phyloP scores from a whole-genome alignment of 2,329 filamentous ascomycete genomes.

The Calonectria leucothoes region DNA sequence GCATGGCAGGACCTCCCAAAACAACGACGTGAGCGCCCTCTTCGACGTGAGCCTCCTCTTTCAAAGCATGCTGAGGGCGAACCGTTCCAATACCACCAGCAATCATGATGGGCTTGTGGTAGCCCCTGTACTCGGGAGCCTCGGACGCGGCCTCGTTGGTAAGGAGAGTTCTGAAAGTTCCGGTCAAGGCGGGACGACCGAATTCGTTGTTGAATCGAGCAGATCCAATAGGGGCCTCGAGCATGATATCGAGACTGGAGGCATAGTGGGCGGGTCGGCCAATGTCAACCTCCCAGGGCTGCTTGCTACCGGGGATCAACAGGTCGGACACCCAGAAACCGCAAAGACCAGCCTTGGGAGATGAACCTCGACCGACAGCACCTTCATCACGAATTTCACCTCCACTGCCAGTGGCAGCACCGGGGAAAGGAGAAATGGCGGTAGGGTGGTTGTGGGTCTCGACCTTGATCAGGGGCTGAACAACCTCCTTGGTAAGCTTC shows the following conservation, averaged over 20 bases:
- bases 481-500: slow-evolving; percentile 85
- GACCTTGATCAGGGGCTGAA: slow-evolving; percentile 92
- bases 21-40: slow-evolving; percentile 93
- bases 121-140: slow-evolving; percentile 80
- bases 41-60: slow-evolving; percentile 81
- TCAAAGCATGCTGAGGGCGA: slow-evolving; percentile 89
- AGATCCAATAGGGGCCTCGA: slow-evolving; percentile 94
- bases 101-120: slow-evolving; percentile 99
- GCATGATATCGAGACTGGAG: slow-evolving; percentile 95
- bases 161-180: slow-evolving; percentile 92
- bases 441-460: slow-evolving; percentile 99
- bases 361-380: slow-evolving; percentile 91
- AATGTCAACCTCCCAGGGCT: slow-evolving; percentile 92
- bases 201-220: slow-evolving; percentile 99
- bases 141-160: slow-evolving; percentile 64
- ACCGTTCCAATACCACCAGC: slow-evolving; percentile 95
- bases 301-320: slow-evolving; percentile 82
- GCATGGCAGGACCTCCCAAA: slow-evolving; percentile 95
- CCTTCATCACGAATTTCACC: slow-evolving; percentile 97
- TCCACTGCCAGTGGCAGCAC: slow-evolving; percentile 93
- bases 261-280: slow-evolving; percentile 93
- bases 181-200: slow-evolving; percentile 86
- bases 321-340: slow-evolving; percentile 98
- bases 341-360: slow-evolving; percentile 89
- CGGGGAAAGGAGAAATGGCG: slow-evolving; percentile 91